Percentiles rank a stretch among this genome's conserved stretches.
Conservation (phyloP, 106 monocot species). For the Dendrobium catenatum region DNA sequence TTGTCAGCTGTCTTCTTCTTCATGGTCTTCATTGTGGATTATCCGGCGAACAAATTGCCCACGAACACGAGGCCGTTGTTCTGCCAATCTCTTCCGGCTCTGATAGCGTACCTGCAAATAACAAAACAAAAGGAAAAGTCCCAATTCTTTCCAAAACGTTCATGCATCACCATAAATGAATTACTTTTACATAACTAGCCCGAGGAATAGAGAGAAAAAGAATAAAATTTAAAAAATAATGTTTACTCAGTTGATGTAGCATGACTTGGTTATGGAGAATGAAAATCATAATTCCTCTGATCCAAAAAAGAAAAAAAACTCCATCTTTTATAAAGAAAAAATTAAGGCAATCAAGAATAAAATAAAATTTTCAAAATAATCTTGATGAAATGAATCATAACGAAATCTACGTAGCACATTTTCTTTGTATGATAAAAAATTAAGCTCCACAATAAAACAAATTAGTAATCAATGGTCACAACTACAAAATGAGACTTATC, state of each 20-base stretch:
- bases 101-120: slow-evolving; percentile 90
- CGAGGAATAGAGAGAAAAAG: no score
- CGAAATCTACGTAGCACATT: not conserved
- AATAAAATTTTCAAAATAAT: no score
- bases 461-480: not conserved
- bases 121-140: not conserved
- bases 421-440: not conserved
- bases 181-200: no score
- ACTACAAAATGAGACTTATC: no score
- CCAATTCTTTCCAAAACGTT: not conserved
- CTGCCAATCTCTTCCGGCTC: slow-evolving; percentile 80
- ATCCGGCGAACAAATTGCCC: slow-evolving; percentile 76
- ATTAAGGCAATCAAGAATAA: not conserved
- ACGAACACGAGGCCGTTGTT: slow-evolving; percentile 75
- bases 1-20: slow-evolving; percentile 21
- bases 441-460: not conserved
- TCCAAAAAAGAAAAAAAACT: not conserved
- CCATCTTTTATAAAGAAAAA: no score
- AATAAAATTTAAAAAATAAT: no score
- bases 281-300: no score
- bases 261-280: no score
- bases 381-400: not conserved
- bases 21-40: not conserved
- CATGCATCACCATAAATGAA: no score
- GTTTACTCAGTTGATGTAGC: no score